Evolutionary conservation across 2,329 filamentous ascomycete genomes (phyloP), one percentile per base, ranked within the genome.

Genomic region (Aspergillus cejpii): DNA sequence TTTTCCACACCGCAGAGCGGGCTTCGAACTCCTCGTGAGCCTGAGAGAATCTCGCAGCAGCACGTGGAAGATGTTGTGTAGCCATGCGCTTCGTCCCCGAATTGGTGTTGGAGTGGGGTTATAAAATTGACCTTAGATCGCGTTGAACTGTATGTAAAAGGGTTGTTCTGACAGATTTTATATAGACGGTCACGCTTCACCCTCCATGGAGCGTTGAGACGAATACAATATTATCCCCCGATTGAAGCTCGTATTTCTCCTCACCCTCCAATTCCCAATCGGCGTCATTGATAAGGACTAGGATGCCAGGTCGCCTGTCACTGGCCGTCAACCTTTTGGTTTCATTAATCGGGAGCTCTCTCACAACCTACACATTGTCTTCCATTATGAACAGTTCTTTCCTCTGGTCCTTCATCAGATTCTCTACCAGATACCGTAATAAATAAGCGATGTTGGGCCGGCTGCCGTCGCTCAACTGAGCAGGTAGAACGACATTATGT

Each of bases 251-350:
- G 63, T 97, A 97, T 54, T 81, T 78, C 63, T 92, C 89, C 69
- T 97, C 91, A 14, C 90, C 92, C 69, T 97, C 92, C 10, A 98
- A 79, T 67, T 97, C 92, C 92, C 92, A 98, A 66, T 98, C 92
- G 20, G 89, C 87, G 58, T 98, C 92, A 64, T 98, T 98, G 67
- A 98, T 94, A 45, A 98, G 76, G 21, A 96, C 91, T 34, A 98
- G 79, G 65, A 98, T 95, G 2, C 92, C 92, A 4, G 92, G 92
- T 42, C 92, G 89, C 49, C 91, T 97, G 45, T 20, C n/a, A 14
- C 41, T 59, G 41, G 48, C 56, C 57, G 48, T 54, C 38, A 52
- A 52, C 33, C 38, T 47, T 41, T 3, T 24, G 31, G 17, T 15
- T 12, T 43, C 26, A 45, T 29, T 12, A 19, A 26, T 6, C 23